Conservation (phyloP, 805 yeast genomes). For the Monosporozyma siamensis region DNA sequence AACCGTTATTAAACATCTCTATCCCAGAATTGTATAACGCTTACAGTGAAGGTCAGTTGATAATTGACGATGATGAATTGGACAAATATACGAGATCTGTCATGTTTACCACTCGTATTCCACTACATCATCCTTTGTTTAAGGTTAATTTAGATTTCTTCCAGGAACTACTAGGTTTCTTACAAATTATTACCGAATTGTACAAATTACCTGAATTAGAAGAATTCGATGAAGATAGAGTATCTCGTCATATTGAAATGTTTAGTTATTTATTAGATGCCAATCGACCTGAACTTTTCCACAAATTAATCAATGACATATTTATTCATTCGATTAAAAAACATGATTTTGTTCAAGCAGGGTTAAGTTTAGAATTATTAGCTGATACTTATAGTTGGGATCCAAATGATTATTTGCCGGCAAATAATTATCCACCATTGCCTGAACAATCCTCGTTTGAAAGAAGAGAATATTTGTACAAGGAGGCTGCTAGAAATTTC, state of each 20-base stretch:
- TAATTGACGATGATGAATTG: constrained; percentile 19
- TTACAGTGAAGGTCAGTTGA: constrained; percentile 18
- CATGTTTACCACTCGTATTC: constrained; percentile 14
- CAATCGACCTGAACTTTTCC: constrained; percentile 68
- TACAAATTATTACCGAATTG: constrained; percentile 56
- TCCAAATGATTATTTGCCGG: constrained; percentile 44
- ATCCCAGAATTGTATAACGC: constrained; percentile 24
- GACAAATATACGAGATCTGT: constrained; percentile 15
- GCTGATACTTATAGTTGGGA: constrained; percentile 75
- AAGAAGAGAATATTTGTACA: constrained; percentile 64
- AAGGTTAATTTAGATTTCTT: constrained; percentile 41
- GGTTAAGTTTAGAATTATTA: constrained; percentile 64
- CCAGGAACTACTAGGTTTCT: constrained; percentile 48
- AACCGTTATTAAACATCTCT: constrained; percentile 12
- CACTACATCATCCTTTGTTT: constrained; percentile 57
- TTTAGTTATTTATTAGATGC: constrained; percentile 70
- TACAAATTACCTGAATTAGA: constrained; percentile 68
- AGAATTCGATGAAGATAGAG: constrained; percentile 81
- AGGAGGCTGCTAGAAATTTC: constrained; percentile 61
- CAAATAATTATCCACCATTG: constrained; percentile 54
- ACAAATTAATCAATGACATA: constrained; percentile 68
- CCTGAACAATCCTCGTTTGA: constrained; percentile 78
- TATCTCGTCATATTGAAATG: constrained; percentile 67
- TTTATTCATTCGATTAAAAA: constrained; percentile 53
- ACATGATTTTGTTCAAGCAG: constrained; percentile 70